Evolutionary conservation across 257 asterid species (phyloP), one percentile per base, ranked within the genome.

Genomic region (Solanum acaule): DNA sequence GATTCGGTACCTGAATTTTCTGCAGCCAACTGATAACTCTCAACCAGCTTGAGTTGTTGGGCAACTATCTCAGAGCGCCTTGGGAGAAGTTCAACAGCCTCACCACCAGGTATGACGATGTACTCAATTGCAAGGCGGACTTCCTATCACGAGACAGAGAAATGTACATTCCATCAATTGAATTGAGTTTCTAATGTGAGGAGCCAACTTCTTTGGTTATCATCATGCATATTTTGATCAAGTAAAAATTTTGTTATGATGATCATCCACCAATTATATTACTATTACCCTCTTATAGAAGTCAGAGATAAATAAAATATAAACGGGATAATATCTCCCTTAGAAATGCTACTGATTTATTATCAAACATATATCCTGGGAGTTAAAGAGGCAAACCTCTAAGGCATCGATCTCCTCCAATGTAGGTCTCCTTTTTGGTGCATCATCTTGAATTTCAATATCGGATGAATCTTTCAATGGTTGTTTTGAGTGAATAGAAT

Each of bases 331-430:
- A 16, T 8, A 25, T 29, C 35, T 44, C 68, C 65, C 85, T n/a
- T 16, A 27, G 65, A 79, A 79, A 79, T 79, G 85, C 68, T 31
- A 46, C 85, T 46, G 67, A 29, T 49, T 29, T 8, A 49, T 16
- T 81, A 75, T 0, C 82, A 22, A 35, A 75, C 49, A 10, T 22
- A 35, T 7, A 68, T 78, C 87, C 22, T 86, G 65, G 86, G 81
- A 52, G 20, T 33, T 25, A 15, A 31, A 71, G 84, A 86, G 72
- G 72, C 70, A 67, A 85, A 96, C 99, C 98, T 97, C 99, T 92
- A 97, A 93, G 78, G 99, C 99, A 89, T 97, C 99, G 20, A 97
- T 96, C 94, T 97, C 99, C 94, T 97, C 99, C 56, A 97, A 88
- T 13, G 98, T 96, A 49, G 98, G 98, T 88, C 94, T 95, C 90